These are phyloP conservation scores for Ulmus americana DNA, from an alignment of 331 rosid genomes.

Conservation along the genomic window DNA sequence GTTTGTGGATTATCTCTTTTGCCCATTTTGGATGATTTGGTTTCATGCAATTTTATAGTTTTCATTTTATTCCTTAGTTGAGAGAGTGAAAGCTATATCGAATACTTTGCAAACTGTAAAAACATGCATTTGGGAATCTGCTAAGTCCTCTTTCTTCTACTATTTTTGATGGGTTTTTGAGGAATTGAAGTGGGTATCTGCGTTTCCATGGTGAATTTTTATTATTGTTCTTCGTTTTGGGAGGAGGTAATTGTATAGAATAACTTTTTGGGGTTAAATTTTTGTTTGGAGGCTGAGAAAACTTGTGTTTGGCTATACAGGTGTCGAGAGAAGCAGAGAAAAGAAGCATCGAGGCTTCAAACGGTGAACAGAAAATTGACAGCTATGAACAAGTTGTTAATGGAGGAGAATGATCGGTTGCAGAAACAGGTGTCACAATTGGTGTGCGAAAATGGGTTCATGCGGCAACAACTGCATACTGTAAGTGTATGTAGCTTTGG, in stretches of 20 bases:
- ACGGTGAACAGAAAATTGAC: constrained; percentile 74
- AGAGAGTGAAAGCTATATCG: not conserved
- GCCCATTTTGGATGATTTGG: not conserved
- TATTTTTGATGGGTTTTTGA: not conserved
- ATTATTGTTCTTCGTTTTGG: no score
- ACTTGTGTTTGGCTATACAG: constrained; percentile 35
- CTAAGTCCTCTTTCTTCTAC: not conserved
- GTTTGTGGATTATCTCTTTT: constrained; percentile 18
- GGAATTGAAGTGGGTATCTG: not conserved
- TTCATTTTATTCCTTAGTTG: no score
- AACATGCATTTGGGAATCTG: not conserved
- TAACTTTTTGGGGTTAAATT: not conserved
- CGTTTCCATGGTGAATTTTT: not conserved
- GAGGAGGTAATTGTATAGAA: no score
- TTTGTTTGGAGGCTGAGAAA: constrained; percentile 6
- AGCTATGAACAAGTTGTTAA: constrained; percentile 93
- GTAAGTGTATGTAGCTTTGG: constrained; percentile 34
- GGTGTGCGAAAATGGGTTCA: constrained; percentile 83
- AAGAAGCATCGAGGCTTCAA: constrained; percentile 86
- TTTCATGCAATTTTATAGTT: no score
- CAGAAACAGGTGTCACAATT: constrained; percentile 97
- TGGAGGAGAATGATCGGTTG: constrained; percentile 97
- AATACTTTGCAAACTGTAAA: not conserved
- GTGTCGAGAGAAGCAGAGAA: constrained; percentile 97
- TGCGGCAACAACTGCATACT: constrained; percentile 85